Percentiles rank a stretch among this genome's conserved stretches.
phyloP scores from a whole-genome alignment of 768 basidiomycete species.

The Holtermannia corniformis region DNA sequence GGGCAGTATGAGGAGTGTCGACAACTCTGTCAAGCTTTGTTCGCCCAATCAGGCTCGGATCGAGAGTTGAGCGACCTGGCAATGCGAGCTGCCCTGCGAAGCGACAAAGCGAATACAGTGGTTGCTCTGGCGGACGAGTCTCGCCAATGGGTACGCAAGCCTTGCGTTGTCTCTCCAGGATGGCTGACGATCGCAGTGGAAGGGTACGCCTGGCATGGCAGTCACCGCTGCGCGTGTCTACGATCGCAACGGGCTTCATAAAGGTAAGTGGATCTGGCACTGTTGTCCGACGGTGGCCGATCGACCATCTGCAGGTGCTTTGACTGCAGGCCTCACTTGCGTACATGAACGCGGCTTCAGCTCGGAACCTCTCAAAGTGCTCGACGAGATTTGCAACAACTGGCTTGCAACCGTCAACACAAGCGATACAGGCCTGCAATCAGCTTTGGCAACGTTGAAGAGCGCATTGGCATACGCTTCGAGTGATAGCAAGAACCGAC shows the following conservation, averaged over 20 bases:
- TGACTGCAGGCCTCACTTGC: neutral
- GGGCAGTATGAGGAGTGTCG: neutral
- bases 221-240: neutral
- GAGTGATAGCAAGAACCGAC: too few relatives aligned
- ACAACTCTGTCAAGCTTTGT: neutral
- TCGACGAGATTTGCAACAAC: too few relatives aligned
- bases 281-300: too few relatives aligned
- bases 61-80: neutral
- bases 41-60: neutral
- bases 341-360: neutral
- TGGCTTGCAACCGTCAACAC: too few relatives aligned
- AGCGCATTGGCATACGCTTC: too few relatives aligned
- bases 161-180: neutral
- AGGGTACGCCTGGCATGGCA: neutral
- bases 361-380: too few relatives aligned
- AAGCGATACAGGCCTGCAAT: too few relatives aligned
- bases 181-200: neutral
- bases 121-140: neutral
- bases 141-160: neutral
- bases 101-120: neutral
- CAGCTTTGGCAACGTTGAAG: too few relatives aligned
- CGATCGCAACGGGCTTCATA: too few relatives aligned
- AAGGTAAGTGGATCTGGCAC: too few relatives aligned
- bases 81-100: neutral
- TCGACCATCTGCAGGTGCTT: neutral